Evolutionary conservation across 129 eudicot species (phyloP).

Genomic region (Centrapalus pauciflorus): DNA sequence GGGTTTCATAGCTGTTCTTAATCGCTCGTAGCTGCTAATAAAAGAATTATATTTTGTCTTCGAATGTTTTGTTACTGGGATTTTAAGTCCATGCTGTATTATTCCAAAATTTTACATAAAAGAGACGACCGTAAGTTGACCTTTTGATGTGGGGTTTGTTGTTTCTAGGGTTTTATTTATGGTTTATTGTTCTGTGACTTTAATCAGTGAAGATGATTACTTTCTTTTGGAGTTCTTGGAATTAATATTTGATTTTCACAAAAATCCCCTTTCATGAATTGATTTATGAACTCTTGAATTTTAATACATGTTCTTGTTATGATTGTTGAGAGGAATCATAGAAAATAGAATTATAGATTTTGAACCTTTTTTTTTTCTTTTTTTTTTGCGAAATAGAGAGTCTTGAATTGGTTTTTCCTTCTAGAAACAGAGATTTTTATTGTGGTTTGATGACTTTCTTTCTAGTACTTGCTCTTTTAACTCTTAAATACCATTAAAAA

Average conservation of each 20-base stretch:
- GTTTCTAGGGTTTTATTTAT: constrained; percentile 21
- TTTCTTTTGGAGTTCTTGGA: neutral
- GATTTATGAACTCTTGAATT: neutral
- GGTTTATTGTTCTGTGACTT: neutral
- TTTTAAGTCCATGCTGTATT: constrained; percentile 6
- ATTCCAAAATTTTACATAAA: neutral
- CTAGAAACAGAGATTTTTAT: neutral
- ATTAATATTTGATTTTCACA: neutral
- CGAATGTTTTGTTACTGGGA: neutral
- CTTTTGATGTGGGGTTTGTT: constrained; percentile 7
- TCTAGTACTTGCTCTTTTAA: neutral
- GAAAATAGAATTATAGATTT: neutral
- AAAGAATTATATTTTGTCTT: neutral
- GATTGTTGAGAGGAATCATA: neutral
- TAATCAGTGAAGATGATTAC: neutral
- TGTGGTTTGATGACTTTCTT: neutral
- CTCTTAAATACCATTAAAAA: neutral
- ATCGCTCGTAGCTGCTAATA: neutral
- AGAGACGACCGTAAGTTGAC: neutral
- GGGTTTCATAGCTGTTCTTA: constrained; percentile 22
- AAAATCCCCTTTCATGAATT: neutral
- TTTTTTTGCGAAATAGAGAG: neutral
- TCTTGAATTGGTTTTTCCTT: neutral
- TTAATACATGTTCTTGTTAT: neutral
- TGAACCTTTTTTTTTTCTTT: neutral